Conservation (phyloP, 2,329 filamentous ascomycete genomes). For the Aspergillus melleus region DNA sequence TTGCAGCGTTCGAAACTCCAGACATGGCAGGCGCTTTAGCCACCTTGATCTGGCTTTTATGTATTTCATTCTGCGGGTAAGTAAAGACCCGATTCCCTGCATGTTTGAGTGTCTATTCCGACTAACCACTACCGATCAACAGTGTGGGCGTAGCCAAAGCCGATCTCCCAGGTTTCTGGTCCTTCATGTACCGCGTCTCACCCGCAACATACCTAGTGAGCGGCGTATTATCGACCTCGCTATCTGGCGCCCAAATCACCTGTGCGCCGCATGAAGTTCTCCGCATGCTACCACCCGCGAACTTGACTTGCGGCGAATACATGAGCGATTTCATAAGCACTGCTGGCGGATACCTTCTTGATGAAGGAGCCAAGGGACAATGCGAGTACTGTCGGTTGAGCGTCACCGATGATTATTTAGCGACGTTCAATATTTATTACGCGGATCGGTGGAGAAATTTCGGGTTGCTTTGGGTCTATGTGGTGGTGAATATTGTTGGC, state of each 20-base stretch:
- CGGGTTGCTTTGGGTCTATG: slow-evolving; percentile 67
- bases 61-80: slow-evolving; percentile 58
- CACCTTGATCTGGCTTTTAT: slow-evolving; percentile 60
- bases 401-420: slow-evolving; percentile 51
- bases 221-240: slow-evolving; percentile 42
- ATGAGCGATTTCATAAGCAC: slow-evolving; percentile 41
- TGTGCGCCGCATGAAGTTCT: slow-evolving; percentile 36
- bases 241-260: slow-evolving; percentile 28
- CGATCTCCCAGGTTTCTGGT: slow-evolving; percentile 69
- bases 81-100: background rate
- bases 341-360: slow-evolving; percentile 44
- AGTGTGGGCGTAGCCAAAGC: slow-evolving; percentile 48
- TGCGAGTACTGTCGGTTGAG: slow-evolving; percentile 53
- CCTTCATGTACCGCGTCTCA: slow-evolving; percentile 71
- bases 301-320: slow-evolving; percentile 61
- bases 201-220: slow-evolving; percentile 64
- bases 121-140: background rate
- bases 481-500: slow-evolving; percentile 62
- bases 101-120: background rate
- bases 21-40: slow-evolving; percentile 66
- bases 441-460: slow-evolving; percentile 65
- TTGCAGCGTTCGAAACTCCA: slow-evolving; percentile 68
- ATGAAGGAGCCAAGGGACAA: slow-evolving; percentile 44
- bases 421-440: slow-evolving; percentile 43
- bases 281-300: slow-evolving; percentile 50